A percentile compares a stretch with the other conserved stretches of the same genome.
Conservation (phyloP, 257 asterid species). For the Apocynum venetum region DNA sequence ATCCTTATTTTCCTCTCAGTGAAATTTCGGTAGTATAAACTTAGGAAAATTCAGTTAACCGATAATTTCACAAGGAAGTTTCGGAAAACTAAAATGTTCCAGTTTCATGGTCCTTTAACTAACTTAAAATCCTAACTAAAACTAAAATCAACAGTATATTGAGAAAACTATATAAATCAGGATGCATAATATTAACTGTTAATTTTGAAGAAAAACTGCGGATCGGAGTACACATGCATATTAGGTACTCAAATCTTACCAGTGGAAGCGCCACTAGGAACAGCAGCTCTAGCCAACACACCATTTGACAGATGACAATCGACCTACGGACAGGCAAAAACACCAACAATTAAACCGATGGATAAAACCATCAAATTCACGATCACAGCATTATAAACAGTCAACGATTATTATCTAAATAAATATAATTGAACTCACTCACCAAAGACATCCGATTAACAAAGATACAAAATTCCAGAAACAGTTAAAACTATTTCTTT, state of each 20-base stretch:
- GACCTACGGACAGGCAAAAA: conserved; percentile 38
- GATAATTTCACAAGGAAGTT: no score
- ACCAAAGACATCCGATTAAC: background rate
- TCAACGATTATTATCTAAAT: background rate
- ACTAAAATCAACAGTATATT: background rate
- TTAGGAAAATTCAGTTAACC: background rate
- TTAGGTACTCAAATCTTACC: conserved; percentile 41
- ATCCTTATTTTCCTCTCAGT: background rate
- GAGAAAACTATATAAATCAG: background rate
- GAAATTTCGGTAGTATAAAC: background rate
- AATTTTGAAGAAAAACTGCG: no score
- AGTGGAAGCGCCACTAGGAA: conserved; percentile 94
- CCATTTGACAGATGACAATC: conserved; percentile 62
- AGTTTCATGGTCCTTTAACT: background rate
- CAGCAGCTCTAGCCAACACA: conserved; percentile 71
- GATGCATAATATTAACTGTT: background rate
- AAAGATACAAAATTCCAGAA: background rate
- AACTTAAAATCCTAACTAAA: background rate
- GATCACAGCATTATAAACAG: background rate
- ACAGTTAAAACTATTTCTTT: background rate
- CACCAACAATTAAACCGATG: background rate
- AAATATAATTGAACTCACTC: background rate
- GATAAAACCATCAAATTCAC: background rate
- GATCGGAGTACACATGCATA: background rate
- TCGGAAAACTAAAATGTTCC: no score